A percentile compares a stretch with the other conserved stretches of the same genome.
Evolutionary conservation across 305 asterid genomes (phyloP).

Genomic region (Rubia tinctorum): DNA sequence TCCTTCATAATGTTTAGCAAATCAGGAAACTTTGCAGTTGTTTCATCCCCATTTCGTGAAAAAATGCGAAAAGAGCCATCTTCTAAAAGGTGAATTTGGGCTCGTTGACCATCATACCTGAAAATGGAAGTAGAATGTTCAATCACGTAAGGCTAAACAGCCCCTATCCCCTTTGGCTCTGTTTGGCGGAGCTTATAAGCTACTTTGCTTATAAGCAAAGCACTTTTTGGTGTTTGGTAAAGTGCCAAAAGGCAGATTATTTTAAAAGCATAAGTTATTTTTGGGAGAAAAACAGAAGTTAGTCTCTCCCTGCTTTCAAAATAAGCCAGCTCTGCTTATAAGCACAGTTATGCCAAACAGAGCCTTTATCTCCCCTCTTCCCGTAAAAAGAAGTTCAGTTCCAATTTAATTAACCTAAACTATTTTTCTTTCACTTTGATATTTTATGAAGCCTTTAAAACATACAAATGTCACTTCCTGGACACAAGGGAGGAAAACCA

Average conservation of each 20-base stretch:
- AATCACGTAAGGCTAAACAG: background rate
- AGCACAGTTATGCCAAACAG: too few relatives aligned
- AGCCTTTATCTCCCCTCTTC: background rate
- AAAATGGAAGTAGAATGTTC: slow-evolving; percentile 16
- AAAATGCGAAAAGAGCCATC: slow-evolving; percentile 74
- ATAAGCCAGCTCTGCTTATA: too few relatives aligned
- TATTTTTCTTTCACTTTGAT: background rate
- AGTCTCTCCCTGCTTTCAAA: too few relatives aligned
- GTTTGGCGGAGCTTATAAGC: too few relatives aligned
- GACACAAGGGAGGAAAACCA: background rate
- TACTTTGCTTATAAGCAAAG: too few relatives aligned
- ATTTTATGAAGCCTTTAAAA: background rate
- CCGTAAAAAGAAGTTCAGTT: background rate
- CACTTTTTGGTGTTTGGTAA: too few relatives aligned
- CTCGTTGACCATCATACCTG: slow-evolving; percentile 99
- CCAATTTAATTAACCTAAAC: background rate
- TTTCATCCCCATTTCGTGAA: slow-evolving; percentile 92
- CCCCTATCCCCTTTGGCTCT: too few relatives aligned
- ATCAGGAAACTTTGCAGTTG: slow-evolving; percentile 82
- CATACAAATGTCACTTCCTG: background rate
- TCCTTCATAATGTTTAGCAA: slow-evolving; percentile 54
- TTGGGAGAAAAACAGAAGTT: too few relatives aligned
- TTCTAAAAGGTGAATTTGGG: slow-evolving; percentile 68
- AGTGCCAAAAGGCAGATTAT: too few relatives aligned
- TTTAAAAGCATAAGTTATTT: too few relatives aligned